Conservation (phyloP, 2,329 filamentous ascomycete genomes). For the Penicillium psychrosexuale region DNA sequence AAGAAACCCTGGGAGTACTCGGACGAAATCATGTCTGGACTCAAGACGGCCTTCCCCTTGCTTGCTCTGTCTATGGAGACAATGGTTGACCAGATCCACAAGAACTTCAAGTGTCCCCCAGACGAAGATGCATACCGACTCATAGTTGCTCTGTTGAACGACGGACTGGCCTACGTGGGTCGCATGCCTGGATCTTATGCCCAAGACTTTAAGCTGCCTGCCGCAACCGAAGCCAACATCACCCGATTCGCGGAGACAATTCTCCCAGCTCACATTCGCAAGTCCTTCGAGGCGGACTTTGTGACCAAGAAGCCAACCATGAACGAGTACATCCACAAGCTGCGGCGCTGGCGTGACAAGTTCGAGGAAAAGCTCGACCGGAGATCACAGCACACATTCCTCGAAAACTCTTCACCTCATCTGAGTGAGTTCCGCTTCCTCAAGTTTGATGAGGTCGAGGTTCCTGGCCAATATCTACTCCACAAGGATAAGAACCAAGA, state of each 20-base stretch:
- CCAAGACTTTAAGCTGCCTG: conserved; percentile 83
- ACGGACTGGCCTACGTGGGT: conserved; percentile 88
- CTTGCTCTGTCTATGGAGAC: conserved; percentile 98
- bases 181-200: conserved; percentile 83
- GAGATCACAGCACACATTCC: conserved; percentile 65
- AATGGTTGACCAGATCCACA: conserved; percentile 98
- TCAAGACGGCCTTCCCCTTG: conserved; percentile 95
- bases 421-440: conserved; percentile 96
- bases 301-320: conserved; percentile 93
- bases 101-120: conserved; percentile 97
- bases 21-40: conserved; percentile 89
- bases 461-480: conserved; percentile 93
- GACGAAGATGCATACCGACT: conserved; percentile 97
- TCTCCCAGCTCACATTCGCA: conserved; percentile 87
- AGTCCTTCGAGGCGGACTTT: conserved; percentile 97
- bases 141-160: conserved; percentile 95
- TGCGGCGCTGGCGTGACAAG: conserved; percentile 93
- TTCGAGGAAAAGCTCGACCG: conserved; percentile 97
- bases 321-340: conserved; percentile 96
- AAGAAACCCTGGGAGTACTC: conserved; percentile 95
- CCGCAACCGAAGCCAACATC: conserved; percentile 92
- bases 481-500: conserved; percentile 99
- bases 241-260: conserved; percentile 96
- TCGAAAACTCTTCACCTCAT: conserved; percentile 85
- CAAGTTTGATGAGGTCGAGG: conserved; percentile 97